Evolutionary conservation across 805 yeast species (phyloP).

Genomic region (Cyberlindnera maritima): DNA sequence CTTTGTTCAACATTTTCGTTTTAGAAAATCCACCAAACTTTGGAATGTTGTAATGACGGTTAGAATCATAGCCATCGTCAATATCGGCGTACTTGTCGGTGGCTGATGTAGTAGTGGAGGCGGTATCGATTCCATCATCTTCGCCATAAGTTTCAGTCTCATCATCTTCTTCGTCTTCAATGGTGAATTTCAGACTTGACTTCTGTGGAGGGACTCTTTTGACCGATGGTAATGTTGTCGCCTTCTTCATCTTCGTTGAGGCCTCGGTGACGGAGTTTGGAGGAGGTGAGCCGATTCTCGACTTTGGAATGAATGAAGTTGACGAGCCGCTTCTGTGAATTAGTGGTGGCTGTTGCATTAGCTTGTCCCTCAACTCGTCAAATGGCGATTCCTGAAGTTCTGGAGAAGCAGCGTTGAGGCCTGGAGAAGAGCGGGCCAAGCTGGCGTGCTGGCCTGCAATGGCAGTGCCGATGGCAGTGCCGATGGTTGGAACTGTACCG

Average conservation of each 20-base stretch:
- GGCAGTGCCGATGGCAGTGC: neutral
- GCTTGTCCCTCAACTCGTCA: constrained; percentile 11
- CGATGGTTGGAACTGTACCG: neutral
- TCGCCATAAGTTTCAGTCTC: constrained; percentile 5
- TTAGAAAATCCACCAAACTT: constrained; percentile 74
- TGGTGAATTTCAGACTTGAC: constrained; percentile 15
- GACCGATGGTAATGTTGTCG: constrained; percentile 11
- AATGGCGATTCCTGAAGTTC: neutral
- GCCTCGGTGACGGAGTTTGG: constrained; percentile 20
- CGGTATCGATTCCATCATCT: neutral
- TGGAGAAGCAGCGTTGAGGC: constrained; percentile 7
- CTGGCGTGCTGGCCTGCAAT: neutral
- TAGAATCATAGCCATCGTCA: constrained; percentile 17
- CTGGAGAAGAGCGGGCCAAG: constrained; percentile 7
- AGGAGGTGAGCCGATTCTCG: constrained; percentile 32
- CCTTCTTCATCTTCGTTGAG: constrained; percentile 8
- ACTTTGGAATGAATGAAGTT: constrained; percentile 37
- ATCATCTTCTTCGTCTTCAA: neutral
- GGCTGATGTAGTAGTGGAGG: neutral
- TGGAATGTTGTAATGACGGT: constrained; percentile 30
- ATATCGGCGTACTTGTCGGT: constrained; percentile 12
- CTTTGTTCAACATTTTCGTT: constrained; percentile 49
- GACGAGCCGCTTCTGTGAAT: constrained; percentile 19
- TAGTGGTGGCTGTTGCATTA: constrained; percentile 2
- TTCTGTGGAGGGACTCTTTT: constrained; percentile 11